A percentile compares a stretch with the other conserved stretches of the same genome.
Conservation (phyloP, 2,329 filamentous ascomycete species). For the Microsporum ferrugineum region DNA sequence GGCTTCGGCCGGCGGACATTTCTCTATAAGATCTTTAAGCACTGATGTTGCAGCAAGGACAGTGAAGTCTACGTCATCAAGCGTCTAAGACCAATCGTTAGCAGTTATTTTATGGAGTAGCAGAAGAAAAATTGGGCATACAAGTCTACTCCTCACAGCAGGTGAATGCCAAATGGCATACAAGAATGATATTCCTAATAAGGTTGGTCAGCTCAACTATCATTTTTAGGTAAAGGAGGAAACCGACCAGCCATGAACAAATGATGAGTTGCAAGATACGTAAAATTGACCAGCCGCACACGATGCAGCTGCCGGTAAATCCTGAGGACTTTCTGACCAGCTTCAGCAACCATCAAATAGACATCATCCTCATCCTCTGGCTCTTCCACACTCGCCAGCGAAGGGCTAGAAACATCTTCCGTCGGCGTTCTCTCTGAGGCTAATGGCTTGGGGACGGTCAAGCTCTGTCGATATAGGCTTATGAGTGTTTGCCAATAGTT, state of each 20-base stretch:
- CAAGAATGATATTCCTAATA: conserved; percentile 67
- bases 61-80: conserved; percentile 97
- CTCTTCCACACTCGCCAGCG: conserved; percentile 35
- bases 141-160: conserved; percentile 71
- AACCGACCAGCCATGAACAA: conserved; percentile 76
- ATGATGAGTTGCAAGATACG: conserved; percentile 88
- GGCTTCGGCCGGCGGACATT: conserved; percentile 87
- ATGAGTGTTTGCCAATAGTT: conserved; percentile 98
- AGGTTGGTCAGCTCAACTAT: conserved; percentile 11
- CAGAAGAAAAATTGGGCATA: conserved; percentile 37
- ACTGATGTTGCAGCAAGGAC: conserved; percentile 88
- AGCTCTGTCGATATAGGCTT: conserved; percentile 84
- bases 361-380: conserved; percentile 74
- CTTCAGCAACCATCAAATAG: conserved; percentile 88
- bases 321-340: conserved; percentile 81
- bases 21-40: conserved; percentile 79
- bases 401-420: conserved; percentile 48
- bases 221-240: background rate
- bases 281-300: conserved; percentile 85
- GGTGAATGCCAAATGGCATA: conserved; percentile 97
- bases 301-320: conserved; percentile 84
- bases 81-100: conserved; percentile 40
- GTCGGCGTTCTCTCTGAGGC: conserved; percentile 60
- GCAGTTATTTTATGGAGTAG: background rate
- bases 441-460: conserved; percentile 74